phyloP scores from a whole-genome alignment of 106 monocot genomes.

The Dendrobium huoshanense region DNA sequence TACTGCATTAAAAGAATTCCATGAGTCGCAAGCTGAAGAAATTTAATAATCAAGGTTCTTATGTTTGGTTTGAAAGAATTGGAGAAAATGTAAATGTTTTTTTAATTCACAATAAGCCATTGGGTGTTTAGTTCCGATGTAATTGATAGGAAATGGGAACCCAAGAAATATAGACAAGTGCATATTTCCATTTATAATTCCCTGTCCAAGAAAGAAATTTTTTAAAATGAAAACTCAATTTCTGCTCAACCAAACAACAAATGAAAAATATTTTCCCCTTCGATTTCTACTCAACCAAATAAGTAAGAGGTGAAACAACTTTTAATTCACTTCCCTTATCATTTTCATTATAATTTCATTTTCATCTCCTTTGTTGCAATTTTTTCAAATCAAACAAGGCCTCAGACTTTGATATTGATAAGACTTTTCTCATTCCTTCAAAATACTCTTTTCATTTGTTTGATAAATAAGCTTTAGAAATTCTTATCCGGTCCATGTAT shows the following conservation, averaged over 20 bases:
- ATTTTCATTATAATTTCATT: too few species aligned
- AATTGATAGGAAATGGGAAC: too few species aligned
- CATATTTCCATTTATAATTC: background rate
- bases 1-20: slow-evolving; percentile 25
- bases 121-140: too few species aligned
- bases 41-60: background rate
- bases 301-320: background rate
- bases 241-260: background rate
- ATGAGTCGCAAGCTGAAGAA: background rate
- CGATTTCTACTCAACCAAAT: background rate
- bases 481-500: background rate
- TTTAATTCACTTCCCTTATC: background rate
- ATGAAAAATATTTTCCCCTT: background rate
- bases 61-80: background rate
- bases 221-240: background rate
- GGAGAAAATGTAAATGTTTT: too few species aligned
- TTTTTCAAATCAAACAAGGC: background rate
- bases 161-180: too few species aligned
- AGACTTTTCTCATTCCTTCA: background rate
- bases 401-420: background rate
- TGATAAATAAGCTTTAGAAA: background rate
- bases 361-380: too few species aligned
- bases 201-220: background rate
- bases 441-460: background rate
- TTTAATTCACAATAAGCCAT: too few species aligned